Evolutionary conservation across 306 rosid species (phyloP), one percentile per base, ranked within the genome.

Genomic region (Pyrus betulifolia): DNA sequence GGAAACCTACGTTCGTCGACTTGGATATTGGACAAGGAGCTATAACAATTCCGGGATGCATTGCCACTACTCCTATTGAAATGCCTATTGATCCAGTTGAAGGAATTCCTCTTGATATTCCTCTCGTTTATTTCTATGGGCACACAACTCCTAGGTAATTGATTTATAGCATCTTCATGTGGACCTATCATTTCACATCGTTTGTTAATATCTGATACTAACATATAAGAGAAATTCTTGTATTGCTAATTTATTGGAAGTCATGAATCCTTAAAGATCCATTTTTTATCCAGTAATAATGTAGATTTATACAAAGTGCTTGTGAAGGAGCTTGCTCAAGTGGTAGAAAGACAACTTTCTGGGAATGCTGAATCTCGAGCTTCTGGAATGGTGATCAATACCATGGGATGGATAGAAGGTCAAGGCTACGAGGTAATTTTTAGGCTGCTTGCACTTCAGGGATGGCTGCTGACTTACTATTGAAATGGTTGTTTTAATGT

Each of bases 331-430:
- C 97, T 95, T 46, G 80, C 97, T 28, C 91, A 87, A 65, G 85
- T 92, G 82, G 85, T 92, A 64, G 99, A 90, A 86, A 89, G 88
- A 74, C 99, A 92, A 72, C 86, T 95, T 82, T 22, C 93, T 74
- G 93, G 93, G 76, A 95, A 86, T 82, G 78, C 91, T 72, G 97
- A 95, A 81, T 91, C 96, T 73, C 88, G 85, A 85, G 97, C 99
- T 82, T 90, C 99, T 15, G 99, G 99, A 58, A 86, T 95, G 98
- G 98, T 95, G 70, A 88, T 95, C 82, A 95, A 95, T 84, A 95
- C 99, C 46, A 92, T 95, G 99, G 99, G 99, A 58, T 95, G 99
- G 99, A 92, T 92, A 73, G 98, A 95, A 79, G 97, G 98, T 79
- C 85, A 88, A 45, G 99, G 99, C 81, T 95, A 95, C 85, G 98